A percentile compares a stretch with the other conserved stretches of the same genome.
phyloP scores from a whole-genome alignment of 2,329 filamentous ascomycete genomes.

The Colletotrichum sp. region DNA sequence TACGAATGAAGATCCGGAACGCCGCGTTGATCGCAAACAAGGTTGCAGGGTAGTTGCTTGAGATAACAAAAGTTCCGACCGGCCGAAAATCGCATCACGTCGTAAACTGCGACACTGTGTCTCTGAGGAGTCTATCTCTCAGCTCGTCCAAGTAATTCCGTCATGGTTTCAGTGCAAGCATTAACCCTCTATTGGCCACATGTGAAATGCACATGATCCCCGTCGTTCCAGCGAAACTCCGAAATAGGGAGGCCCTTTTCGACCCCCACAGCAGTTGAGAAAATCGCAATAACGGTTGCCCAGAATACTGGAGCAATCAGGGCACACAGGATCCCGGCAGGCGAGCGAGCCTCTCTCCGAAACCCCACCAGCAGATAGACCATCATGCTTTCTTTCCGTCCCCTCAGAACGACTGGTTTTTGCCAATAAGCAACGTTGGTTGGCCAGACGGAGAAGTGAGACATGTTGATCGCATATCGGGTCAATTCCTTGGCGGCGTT shows the following conservation, averaged over 20 bases:
- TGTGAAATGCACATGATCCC: not conserved
- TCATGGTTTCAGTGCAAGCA: not conserved
- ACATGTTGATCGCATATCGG: slow-evolving; percentile 10
- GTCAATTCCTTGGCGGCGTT: slow-evolving; percentile 8
- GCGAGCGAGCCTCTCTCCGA: not conserved
- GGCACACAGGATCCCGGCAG: not conserved
- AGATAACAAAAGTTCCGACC: not conserved
- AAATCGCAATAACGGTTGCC: not conserved
- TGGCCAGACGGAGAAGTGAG: slow-evolving; percentile 13
- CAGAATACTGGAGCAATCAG: not conserved
- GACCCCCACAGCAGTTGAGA: not conserved
- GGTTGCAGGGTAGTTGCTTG: not conserved
- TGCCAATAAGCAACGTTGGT: not conserved
- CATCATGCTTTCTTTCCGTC: not conserved
- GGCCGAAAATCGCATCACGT: not conserved
- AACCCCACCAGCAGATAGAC: not conserved
- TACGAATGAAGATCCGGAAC: not conserved
- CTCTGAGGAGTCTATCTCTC: not conserved
- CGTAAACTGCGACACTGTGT: not conserved
- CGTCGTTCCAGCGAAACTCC: not conserved
- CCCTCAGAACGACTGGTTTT: not conserved
- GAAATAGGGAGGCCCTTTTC: not conserved
- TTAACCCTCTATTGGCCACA: not conserved
- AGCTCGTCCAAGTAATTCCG: not conserved
- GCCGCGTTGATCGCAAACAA: not conserved